Evolutionary conservation across 2,329 filamentous ascomycete genomes (phyloP).

Genomic region (Phaeosphaeria sp.): DNA sequence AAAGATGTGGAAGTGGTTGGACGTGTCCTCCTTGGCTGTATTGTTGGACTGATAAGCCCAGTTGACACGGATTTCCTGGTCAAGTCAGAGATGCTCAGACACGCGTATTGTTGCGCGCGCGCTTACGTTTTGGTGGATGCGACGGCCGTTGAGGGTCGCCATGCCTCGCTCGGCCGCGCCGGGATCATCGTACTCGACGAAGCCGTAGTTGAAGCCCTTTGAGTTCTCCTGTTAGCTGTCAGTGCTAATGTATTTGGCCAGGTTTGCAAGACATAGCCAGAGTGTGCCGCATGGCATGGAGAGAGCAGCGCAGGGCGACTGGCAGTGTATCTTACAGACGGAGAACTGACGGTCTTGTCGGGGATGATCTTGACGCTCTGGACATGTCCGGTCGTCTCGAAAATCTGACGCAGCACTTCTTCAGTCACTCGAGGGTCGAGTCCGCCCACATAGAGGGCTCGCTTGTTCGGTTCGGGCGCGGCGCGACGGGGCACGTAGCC

Average conservation of each 20-base stretch:
- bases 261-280: slow-evolving; percentile 15
- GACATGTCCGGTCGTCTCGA: slow-evolving; percentile 97
- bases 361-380: slow-evolving; percentile 99
- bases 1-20: slow-evolving; percentile 98
- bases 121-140: slow-evolving; percentile 92
- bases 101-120: not conserved
- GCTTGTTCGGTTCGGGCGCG: slow-evolving; percentile 97
- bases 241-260: slow-evolving; percentile 13
- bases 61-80: slow-evolving; percentile 95
- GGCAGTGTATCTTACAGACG: slow-evolving; percentile 25
- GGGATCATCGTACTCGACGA: slow-evolving; percentile 98
- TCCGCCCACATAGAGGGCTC: slow-evolving; percentile 93
- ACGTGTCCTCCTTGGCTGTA: slow-evolving; percentile 93
- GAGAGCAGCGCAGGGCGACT: slow-evolving; percentile 17
- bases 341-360: slow-evolving; percentile 90
- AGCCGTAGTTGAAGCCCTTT: slow-evolving; percentile 98
- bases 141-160: slow-evolving; percentile 92
- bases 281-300: slow-evolving; percentile 2
- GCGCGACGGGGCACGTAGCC: slow-evolving; percentile 81
- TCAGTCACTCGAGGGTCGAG: slow-evolving; percentile 95
- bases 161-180: slow-evolving; percentile 96
- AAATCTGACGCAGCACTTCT: slow-evolving; percentile 95
- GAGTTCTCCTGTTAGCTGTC: slow-evolving; percentile 25
- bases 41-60: slow-evolving; percentile 99
- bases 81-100: slow-evolving; percentile 29